Conservation (phyloP, 2,329 filamentous ascomycete genomes). For the Parafenestella ontariensis region DNA sequence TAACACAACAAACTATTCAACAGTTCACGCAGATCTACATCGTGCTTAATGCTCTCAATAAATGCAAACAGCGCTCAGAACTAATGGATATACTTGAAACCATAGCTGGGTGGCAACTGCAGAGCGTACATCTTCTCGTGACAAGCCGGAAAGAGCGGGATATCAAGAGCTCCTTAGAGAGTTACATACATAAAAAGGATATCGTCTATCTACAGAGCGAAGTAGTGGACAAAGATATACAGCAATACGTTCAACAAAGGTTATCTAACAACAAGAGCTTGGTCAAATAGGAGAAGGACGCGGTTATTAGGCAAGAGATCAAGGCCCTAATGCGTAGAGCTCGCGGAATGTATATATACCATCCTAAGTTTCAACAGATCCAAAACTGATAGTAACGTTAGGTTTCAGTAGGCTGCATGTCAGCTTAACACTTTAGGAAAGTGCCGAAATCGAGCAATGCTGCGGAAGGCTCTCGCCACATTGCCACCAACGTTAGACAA, state of each 20-base stretch:
- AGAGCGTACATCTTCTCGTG: conserved; percentile 33
- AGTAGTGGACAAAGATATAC: conserved; percentile 37
- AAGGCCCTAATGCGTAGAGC: conserved; percentile 39
- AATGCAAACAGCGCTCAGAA: conserved; percentile 29
- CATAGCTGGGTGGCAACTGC: conserved; percentile 27
- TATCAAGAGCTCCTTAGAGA: conserved; percentile 30
- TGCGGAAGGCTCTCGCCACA: conserved; percentile 26
- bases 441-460: conserved; percentile 24
- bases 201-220: conserved; percentile 30
- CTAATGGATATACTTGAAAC: conserved; percentile 29
- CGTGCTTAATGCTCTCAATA: conserved; percentile 40
- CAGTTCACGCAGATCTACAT: conserved; percentile 24
- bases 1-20: conserved; percentile 32
- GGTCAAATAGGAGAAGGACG: conserved; percentile 34
- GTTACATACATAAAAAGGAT: conserved; percentile 14
- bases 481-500: conserved; percentile 33
- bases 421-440: conserved; percentile 30
- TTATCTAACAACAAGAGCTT: conserved; percentile 41
- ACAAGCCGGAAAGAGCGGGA: conserved; percentile 40
- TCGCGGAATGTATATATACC: conserved; percentile 31
- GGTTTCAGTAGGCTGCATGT: conserved; percentile 39
- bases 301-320: conserved; percentile 33
- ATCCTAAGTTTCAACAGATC: background rate
- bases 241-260: conserved; percentile 38
- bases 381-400: conserved; percentile 13